Evolutionary conservation across 148 eudicot genomes (phyloP), one percentile per base, ranked within the genome.

Genomic region (Rhododendron griersonianum): DNA sequence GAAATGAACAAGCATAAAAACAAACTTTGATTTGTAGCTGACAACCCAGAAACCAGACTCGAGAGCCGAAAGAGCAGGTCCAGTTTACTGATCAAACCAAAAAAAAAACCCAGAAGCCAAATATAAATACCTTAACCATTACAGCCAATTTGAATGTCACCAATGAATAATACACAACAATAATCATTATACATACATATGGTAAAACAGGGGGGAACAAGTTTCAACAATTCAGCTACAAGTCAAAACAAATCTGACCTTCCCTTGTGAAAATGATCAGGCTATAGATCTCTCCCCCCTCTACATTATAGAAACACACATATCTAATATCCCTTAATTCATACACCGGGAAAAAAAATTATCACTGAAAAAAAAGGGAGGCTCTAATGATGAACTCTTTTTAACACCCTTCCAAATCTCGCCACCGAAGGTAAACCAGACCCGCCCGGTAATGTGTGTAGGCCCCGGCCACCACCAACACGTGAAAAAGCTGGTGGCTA

Each of bases 391-490:
- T 30, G 81, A 81, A 53, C 13, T 30, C 75, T 4, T 37, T 28
- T 86, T 71, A 93, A 85, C 99, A 96, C 50, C 99, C 98, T 71
- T 96, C 92, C 88, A 92, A 48, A 84, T 96, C 99, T 85, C 99
- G 91, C 99, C 99, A 97, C 89, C 89, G 87, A 21, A 97, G 95
- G 85, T 97, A 97, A 50, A 97, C 93, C 41, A 95, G 87, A 61
- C 99, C 99, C 0, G 98, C 98, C 0, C 85, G 90, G 79, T 97
- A 97, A 87, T 97, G 99, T 65, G 98, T 97, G 84, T 92, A 97
- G 2, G 99, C 99, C 39, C 98, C 99, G 0, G 98, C 98, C 39
- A 97, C 98, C 2, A 97, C 98, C 63, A 97, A 89, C 7, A 97
- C 87, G 45, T 97, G 99, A 81, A 97, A 97, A 19, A 97, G 94